Evolutionary conservation across 2,329 filamentous ascomycete genomes (phyloP), one percentile per base, ranked within the genome.

Genomic region (Taxawa tesnikishii): DNA sequence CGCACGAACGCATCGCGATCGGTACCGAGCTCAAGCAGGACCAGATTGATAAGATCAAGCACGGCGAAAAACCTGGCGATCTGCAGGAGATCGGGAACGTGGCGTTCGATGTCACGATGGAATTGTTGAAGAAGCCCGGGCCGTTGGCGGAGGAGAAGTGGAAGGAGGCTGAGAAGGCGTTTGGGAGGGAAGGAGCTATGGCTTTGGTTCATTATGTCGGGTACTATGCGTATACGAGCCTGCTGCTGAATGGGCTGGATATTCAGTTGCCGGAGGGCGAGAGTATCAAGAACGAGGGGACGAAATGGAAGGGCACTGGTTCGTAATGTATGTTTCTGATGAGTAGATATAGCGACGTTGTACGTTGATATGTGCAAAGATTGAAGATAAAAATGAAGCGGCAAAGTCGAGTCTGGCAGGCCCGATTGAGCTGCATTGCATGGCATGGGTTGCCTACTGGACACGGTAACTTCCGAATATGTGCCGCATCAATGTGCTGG

Each of bases 171-270:
- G 34, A 41, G 26, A 36, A 38, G 30, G 29, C n/a, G 5, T 38
- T 47, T 29, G 42, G 44, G n/a, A 43, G 37, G 27, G 40, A 45
- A 14, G 39, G 36, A 8, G 39, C 39, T 26, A 15, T 45, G 15
- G 30, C 36, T n/a, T 28, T 43, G 31, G 28, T 38, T 13, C 43
- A 46, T 32, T 44, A 39, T 26, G 39, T 43, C 12, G 44, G 37
- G 8, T 27, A 40, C 6, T 46, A 48, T 32, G 35, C 37, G 9
- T 46, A 45, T 27, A 39, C 39, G 6, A 42, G 39, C 15, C 42
- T 47, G 18, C 30, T 43, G 12, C 24, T 44, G 26, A 49, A 47
- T 31, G 45, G 39, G 6, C 38, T 41, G 2, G 45, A 46, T 33
- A 39, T 28, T 29, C 34, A 32, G 6, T 13, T 41, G 32, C 42